Conservation (phyloP, 176 grass and related monocot genomes). For the Oryza meridionalis region DNA sequence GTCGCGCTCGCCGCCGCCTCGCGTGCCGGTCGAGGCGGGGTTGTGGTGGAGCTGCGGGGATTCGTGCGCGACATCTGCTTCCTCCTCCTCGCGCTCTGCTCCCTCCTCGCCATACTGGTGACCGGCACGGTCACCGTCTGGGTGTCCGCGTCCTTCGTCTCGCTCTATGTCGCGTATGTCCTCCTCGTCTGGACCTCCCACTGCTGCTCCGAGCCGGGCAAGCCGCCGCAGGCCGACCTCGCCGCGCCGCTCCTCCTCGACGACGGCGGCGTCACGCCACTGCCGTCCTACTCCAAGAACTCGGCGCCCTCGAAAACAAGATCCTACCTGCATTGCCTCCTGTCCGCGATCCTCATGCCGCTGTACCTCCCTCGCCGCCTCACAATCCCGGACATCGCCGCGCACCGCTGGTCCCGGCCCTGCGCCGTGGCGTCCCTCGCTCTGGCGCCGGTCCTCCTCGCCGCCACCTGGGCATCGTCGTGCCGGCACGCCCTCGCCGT, state of each 20-base stretch:
- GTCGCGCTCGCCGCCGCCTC: constrained; percentile 52
- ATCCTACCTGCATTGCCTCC: constrained; percentile 19
- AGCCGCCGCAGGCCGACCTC: constrained; percentile 22
- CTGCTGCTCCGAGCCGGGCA: constrained; percentile 52
- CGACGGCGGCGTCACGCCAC: background rate
- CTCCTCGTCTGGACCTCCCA: constrained; percentile 71
- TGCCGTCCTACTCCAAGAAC: constrained; percentile 37
- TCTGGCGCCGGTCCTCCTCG: constrained; percentile 62
- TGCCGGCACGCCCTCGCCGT: constrained; percentile 3
- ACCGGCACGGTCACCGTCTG: constrained; percentile 66
- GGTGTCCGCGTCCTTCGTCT: constrained; percentile 72
- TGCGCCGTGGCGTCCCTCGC: constrained; percentile 58
- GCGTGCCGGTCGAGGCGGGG: background rate
- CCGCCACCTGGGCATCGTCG: constrained; percentile 46
- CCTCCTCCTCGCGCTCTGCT: constrained; percentile 73
- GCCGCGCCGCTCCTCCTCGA: constrained; percentile 55
- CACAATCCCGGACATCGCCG: constrained; percentile 82
- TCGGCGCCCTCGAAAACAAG: background rate
- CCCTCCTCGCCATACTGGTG: constrained; percentile 56
- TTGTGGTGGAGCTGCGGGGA: constrained; percentile 54
- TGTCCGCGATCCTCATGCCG: constrained; percentile 56
- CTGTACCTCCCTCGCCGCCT: constrained; percentile 78
- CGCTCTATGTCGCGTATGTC: constrained; percentile 71
- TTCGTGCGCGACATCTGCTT: constrained; percentile 83
- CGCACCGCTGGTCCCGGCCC: constrained; percentile 53